These are phyloP conservation scores for Candolleomyces eurysporus DNA, from an alignment of 768 basidiomycete species.

Conservation along the genomic window DNA sequence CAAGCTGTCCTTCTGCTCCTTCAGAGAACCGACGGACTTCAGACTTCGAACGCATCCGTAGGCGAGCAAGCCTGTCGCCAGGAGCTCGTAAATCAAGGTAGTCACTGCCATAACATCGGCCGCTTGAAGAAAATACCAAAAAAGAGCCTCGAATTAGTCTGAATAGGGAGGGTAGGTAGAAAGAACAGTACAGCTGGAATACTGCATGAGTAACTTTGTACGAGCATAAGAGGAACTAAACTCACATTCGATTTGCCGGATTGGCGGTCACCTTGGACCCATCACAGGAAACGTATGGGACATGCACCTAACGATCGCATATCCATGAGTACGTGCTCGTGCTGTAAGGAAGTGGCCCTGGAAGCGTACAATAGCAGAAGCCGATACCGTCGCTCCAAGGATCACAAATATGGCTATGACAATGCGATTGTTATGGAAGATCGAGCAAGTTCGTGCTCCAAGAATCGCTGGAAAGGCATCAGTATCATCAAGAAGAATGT, in stretches of 20 bases:
- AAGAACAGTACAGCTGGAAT: too few relatives aligned
- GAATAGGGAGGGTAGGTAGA: too few relatives aligned
- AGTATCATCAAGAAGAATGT: neutral
- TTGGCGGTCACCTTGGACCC: constrained; percentile 1
- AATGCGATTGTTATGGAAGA: neutral
- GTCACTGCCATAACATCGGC: neutral
- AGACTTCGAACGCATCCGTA: neutral
- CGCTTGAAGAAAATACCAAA: neutral
- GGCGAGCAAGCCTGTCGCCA: neutral
- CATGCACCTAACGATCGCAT: neutral
- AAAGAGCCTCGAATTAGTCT: too few relatives aligned
- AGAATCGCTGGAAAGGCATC: constrained; percentile 1
- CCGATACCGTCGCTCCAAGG: neutral
- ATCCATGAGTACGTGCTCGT: neutral
- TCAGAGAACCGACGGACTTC: neutral
- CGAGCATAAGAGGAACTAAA: too few relatives aligned
- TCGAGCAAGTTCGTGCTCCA: constrained; percentile 4
- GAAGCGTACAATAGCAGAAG: neutral
- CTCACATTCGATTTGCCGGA: constrained; percentile 4
- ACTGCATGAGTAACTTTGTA: too few relatives aligned
- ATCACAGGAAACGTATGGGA: constrained; percentile 5
- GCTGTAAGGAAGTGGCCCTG: neutral
- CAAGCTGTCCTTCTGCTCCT: neutral
- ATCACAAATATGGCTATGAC: constrained; percentile 4
- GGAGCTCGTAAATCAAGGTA: constrained; percentile 7